A percentile compares a stretch with the other conserved stretches of the same genome.
Evolutionary conservation across 2,329 filamentous ascomycete species (phyloP).

Genomic region (Aspergillus hortae): DNA sequence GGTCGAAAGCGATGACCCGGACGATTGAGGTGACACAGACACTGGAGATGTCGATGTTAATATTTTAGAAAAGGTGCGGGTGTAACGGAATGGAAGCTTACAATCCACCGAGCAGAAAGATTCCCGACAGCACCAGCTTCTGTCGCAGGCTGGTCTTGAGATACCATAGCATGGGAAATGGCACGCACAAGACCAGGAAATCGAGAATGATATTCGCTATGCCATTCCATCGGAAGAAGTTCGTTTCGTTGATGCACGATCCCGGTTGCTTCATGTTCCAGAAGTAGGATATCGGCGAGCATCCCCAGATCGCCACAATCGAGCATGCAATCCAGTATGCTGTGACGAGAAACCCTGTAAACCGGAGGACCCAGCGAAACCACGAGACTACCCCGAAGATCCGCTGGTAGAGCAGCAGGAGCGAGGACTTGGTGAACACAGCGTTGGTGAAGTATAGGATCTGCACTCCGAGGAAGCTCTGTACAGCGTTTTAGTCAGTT

Average conservation of each 20-base stretch:
- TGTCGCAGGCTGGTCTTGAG: slow-evolving; percentile 19
- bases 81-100: slow-evolving; percentile 9
- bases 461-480: slow-evolving; percentile 24
- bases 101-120: slow-evolving; percentile 25
- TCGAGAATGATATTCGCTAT: slow-evolving; percentile 24
- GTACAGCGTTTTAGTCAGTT: neutral
- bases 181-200: slow-evolving; percentile 23
- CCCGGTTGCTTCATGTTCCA: slow-evolving; percentile 18
- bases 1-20: slow-evolving; percentile 19
- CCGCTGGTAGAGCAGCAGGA: slow-evolving; percentile 27
- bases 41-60: slow-evolving; percentile 11
- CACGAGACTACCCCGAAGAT: slow-evolving; percentile 23
- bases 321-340: slow-evolving; percentile 21
- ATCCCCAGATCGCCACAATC: slow-evolving; percentile 17
- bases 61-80: no score
- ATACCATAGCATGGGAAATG: slow-evolving; percentile 25
- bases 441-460: slow-evolving; percentile 23
- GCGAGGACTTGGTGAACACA: slow-evolving; percentile 22
- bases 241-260: slow-evolving; percentile 18
- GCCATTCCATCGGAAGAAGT: slow-evolving; percentile 25
- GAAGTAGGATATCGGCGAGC: slow-evolving; percentile 19
- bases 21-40: slow-evolving; percentile 24
- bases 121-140: slow-evolving; percentile 19
- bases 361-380: slow-evolving; percentile 21
- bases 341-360: slow-evolving; percentile 14